A percentile compares a stretch with the other conserved stretches of the same genome.
phyloP scores from a whole-genome alignment of 441 rosid species.

The Erodium texanum region DNA sequence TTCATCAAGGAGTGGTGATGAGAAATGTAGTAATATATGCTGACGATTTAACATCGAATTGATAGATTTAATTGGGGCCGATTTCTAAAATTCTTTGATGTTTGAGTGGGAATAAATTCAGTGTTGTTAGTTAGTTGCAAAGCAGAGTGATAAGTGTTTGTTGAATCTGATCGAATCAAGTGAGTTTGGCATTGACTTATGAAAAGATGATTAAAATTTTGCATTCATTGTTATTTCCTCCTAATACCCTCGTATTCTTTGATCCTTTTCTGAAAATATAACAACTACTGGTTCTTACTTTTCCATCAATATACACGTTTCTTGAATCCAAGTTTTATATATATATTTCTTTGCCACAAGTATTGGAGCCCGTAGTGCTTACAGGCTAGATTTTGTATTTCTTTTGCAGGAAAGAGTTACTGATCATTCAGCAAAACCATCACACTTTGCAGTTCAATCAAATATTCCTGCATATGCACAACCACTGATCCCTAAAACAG shows the following conservation, averaged over 20 bases:
- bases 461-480: constrained; percentile 2
- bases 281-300: not conserved
- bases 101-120: not conserved
- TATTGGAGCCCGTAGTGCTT: not conserved
- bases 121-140: not conserved
- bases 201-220: not conserved
- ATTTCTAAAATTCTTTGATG: not conserved
- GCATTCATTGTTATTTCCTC: not conserved
- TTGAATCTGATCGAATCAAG: not conserved
- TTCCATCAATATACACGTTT: not conserved
- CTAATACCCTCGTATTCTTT: not conserved
- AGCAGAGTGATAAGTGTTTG: not conserved
- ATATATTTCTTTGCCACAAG: not conserved
- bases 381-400: not conserved
- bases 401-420: constrained; percentile 8
- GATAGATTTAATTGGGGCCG: not conserved
- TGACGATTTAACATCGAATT: too few species aligned
- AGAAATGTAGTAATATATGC: not conserved
- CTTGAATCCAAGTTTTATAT: not conserved
- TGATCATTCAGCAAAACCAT: constrained; percentile 4
- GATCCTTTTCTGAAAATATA: not conserved
- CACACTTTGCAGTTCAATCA: constrained; percentile 3
- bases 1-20: not conserved
- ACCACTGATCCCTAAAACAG: not conserved
- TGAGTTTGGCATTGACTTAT: not conserved